phyloP scores from a whole-genome alignment of 176 grass and related monocot species.

The Cymbopogon citratus region DNA sequence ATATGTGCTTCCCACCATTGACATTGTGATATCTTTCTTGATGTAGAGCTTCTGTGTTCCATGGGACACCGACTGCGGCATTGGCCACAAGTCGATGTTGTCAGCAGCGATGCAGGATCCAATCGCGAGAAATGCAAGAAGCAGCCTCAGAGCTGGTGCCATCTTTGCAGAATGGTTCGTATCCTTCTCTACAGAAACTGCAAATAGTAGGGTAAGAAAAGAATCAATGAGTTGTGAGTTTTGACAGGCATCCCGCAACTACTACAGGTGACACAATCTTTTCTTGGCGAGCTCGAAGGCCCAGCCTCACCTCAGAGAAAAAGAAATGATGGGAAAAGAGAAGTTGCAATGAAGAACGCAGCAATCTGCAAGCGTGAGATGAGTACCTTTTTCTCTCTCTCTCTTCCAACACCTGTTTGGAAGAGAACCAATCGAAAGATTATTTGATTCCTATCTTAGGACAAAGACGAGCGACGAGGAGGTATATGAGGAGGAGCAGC shows the following conservation, averaged over 20 bases:
- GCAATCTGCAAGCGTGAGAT: slow-evolving; percentile 9
- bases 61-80: slow-evolving; percentile 54
- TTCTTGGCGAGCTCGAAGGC: neutral
- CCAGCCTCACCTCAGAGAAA: slow-evolving; percentile 10
- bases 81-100: slow-evolving; percentile 73
- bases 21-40: slow-evolving; percentile 61
- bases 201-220: slow-evolving; percentile 2
- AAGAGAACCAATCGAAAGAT: neutral
- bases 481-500: slow-evolving; percentile 24
- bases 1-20: slow-evolving; percentile 56
- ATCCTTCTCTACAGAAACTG: neutral
- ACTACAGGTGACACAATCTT: neutral
- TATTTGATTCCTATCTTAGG: slow-evolving; percentile 30
- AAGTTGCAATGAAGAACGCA: slow-evolving; percentile 10
- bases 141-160: slow-evolving; percentile 33
- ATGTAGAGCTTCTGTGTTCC: slow-evolving; percentile 61
- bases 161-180: slow-evolving; percentile 12
- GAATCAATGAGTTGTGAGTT: slow-evolving; percentile 1
- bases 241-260: neutral
- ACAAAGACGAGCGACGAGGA: slow-evolving; percentile 28
- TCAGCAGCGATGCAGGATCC: slow-evolving; percentile 38
- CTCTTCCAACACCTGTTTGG: slow-evolving; percentile 7
- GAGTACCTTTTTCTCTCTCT: neutral
- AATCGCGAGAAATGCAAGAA: slow-evolving; percentile 36
- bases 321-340: slow-evolving; percentile 2